Conservation (phyloP, 371 early-diverging fungal species). For the Syncephalis plumigaleata region DNA sequence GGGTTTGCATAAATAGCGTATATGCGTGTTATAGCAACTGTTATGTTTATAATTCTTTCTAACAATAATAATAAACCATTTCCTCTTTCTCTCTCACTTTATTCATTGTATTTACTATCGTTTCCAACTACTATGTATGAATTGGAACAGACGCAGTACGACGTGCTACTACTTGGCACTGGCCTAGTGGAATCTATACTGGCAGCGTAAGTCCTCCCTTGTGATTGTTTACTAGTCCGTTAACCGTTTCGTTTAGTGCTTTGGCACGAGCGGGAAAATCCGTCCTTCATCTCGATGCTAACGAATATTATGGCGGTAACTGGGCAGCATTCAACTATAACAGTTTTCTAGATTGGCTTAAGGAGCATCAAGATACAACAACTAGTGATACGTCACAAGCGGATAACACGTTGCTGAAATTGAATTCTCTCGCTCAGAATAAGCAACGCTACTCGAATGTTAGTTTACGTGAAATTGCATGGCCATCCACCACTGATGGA, state of each 20-base stretch:
- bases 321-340: conserved; percentile 40
- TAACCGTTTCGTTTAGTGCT: conserved; percentile 22
- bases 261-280: conserved; percentile 59
- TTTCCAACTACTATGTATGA: no score
- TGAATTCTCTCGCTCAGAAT: no score
- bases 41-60: no score
- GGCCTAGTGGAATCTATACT: conserved; percentile 76
- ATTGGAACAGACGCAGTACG: conserved; percentile 39
- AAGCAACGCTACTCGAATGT: no score
- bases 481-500: no score
- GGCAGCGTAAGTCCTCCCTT: conserved; percentile 34
- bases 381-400: no score
- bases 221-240: neutral
- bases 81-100: no score
- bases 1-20: conserved; percentile 16
- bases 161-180: conserved; percentile 75
- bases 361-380: conserved; percentile 6
- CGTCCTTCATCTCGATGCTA: conserved; percentile 83
- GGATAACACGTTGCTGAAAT: no score
- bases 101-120: no score
- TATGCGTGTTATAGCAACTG: no score
- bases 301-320: conserved; percentile 70
- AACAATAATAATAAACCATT: no score
- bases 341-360: conserved; percentile 27
- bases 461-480: no score